Evolutionary conservation across 2,329 filamentous ascomycete genomes (phyloP), one percentile per base, ranked within the genome.

Genomic region (Stemphylium vesicarium): DNA sequence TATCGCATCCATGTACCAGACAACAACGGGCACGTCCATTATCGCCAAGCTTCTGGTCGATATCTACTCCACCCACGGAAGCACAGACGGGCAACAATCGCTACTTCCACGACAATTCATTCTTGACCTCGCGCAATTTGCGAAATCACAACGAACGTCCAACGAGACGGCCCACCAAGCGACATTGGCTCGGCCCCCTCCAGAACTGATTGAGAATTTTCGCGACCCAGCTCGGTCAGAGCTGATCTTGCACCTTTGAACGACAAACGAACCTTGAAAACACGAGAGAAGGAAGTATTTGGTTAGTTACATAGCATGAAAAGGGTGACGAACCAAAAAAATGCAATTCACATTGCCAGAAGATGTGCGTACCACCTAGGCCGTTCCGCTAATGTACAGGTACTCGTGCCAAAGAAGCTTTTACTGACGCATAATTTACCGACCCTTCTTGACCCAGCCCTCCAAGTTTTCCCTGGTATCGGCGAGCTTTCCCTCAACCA

Each of bases 371-470:
- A 22, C 31, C 51, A 45, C 48, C 49, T 48, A 51, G 49, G 45
- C 48, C 33, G 36, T 49, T 44, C 46, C 37, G 42, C 49, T 63
- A 63, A 54, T 62, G 47, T 62, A 63, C 60, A 63, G 46, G 54
- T 52, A 57, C 49, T 58, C 38, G 48, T 50, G 22, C 42, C 44
- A 59, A n/a, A 50, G n/a, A 49, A 49, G 52, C 39, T 53, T 36
- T 50, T 46, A 31, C 41, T 18, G 29, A 40, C 39, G 38, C 40
- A 36, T 24, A 24, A 33, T 60, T 80, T 84, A 93, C 83, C 89
- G 90, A 53, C 92, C 93, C 84, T 96, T 93, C 81, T 86, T 91
- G 50, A 98, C 91, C 92, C 93, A 95, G 58, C 86, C 87, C 82
- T 97, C 92, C 54, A 97, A 80, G 44, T 84, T 83, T 77, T 93